phyloP scores from a whole-genome alignment of 495 filamentous ascomycete genomes.

The Neurospora sp. region DNA sequence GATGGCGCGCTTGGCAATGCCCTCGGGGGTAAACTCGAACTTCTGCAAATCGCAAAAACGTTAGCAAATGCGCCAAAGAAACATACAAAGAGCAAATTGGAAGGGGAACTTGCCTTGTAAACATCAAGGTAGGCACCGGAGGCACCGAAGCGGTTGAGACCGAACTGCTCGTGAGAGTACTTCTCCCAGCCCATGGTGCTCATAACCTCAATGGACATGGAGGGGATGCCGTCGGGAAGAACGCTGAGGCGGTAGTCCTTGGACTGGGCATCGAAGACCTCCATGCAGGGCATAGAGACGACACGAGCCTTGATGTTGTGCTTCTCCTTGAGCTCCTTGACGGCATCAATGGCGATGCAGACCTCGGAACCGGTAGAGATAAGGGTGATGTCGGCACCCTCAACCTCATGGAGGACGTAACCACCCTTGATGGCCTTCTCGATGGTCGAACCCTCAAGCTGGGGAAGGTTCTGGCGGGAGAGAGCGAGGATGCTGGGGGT shows the following conservation, averaged over 20 bases:
- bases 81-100: not conserved
- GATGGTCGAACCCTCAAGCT: conserved; percentile 86
- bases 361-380: conserved; percentile 96
- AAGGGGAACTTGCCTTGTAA: conserved; percentile 60
- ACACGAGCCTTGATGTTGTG: conserved; percentile 83
- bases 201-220: conserved; percentile 89
- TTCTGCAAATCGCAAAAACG: conserved; percentile 46
- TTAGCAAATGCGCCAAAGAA: conserved; percentile 1
- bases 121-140: conserved; percentile 96
- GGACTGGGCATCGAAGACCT: conserved; percentile 89
- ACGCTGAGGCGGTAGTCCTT: conserved; percentile 90
- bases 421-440: conserved; percentile 86
- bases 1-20: conserved; percentile 85
- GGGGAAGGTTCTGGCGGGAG: conserved; percentile 96
- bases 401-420: conserved; percentile 77
- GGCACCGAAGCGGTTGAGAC: conserved; percentile 96
- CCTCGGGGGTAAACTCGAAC: conserved; percentile 98
- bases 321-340: conserved; percentile 80
- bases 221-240: conserved; percentile 88
- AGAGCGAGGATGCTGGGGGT: conserved; percentile 90
- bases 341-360: conserved; percentile 83
- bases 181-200: conserved; percentile 92
- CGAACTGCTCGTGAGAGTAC: conserved; percentile 98
- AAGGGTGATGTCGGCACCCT: conserved; percentile 79
- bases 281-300: conserved; percentile 92